Evolutionary conservation across 768 basidiomycete species (phyloP).

Genomic region (Omphalotus guepiniiformis): DNA sequence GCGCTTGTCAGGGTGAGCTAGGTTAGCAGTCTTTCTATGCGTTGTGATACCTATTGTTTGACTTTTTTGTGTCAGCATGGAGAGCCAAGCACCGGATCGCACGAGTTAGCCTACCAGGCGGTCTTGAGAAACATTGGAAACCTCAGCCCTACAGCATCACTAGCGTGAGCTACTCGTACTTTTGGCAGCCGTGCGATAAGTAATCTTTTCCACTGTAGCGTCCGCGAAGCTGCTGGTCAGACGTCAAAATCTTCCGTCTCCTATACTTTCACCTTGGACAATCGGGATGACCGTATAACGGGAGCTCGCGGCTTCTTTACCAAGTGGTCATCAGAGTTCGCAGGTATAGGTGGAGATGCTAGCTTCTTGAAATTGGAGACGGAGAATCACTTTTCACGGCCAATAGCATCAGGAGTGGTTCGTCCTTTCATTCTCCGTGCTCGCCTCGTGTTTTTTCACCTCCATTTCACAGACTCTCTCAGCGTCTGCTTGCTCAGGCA

Average conservation of each 20-base stretch:
- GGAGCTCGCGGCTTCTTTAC: slow-evolving; percentile 60
- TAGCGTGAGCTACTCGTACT: slow-evolving; percentile 51
- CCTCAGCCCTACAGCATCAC: slow-evolving; percentile 71
- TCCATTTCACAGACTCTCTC: slow-evolving; percentile 58
- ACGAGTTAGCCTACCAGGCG: slow-evolving; percentile 85
- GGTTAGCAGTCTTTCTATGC: slow-evolving; percentile 32
- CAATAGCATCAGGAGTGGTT: slow-evolving; percentile 55
- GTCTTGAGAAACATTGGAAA: slow-evolving; percentile 71
- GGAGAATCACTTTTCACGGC: slow-evolving; percentile 60
- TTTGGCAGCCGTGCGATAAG: not conserved
- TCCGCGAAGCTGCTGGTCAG: slow-evolving; percentile 79
- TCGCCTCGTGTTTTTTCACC: slow-evolving; percentile 1
- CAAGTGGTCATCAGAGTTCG: slow-evolving; percentile 64
- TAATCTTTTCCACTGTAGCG: slow-evolving; percentile 37
- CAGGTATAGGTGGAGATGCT: slow-evolving; percentile 80
- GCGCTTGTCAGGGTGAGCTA: slow-evolving; percentile 74
- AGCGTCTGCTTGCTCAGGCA: slow-evolving; percentile 64
- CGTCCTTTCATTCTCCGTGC: slow-evolving; percentile 20
- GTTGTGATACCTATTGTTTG: slow-evolving; percentile 16
- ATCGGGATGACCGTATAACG: slow-evolving; percentile 64
- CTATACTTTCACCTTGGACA: slow-evolving; percentile 70
- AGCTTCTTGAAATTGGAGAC: slow-evolving; percentile 70
- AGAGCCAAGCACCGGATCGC: slow-evolving; percentile 37
- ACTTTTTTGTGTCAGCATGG: slow-evolving; percentile 30
- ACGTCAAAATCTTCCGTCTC: slow-evolving; percentile 79